Evolutionary conservation across 208 protist species (phyloP).

Genomic region (Tritrichomonas foetus): DNA sequence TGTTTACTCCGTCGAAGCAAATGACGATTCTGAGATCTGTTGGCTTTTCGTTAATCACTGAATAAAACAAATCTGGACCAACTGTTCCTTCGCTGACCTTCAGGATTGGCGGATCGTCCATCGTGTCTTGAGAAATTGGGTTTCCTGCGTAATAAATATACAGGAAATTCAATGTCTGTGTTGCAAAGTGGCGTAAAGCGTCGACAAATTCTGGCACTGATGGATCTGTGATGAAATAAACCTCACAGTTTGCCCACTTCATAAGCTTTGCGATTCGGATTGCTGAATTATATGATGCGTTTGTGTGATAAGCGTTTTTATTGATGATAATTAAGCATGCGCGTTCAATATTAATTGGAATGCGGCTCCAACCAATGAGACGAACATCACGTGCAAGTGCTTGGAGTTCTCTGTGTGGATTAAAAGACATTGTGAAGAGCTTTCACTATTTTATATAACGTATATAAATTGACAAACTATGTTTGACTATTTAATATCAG

Average conservation of each 20-base stretch:
- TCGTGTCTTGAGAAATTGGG: constrained; percentile 19
- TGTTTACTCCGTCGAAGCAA: not conserved
- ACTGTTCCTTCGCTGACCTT: not conserved
- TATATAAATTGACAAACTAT: too few relatives aligned
- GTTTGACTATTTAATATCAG: too few relatives aligned
- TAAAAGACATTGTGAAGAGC: not conserved
- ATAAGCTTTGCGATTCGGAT: not conserved
- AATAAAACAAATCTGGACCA: constrained; percentile 24
- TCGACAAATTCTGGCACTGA: not conserved
- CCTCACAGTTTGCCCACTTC: not conserved
- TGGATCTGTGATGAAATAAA: not conserved
- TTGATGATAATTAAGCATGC: not conserved
- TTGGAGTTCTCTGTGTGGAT: not conserved
- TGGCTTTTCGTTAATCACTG: not conserved
- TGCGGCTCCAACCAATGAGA: not conserved
- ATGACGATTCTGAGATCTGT: not conserved
- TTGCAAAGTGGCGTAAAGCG: not conserved
- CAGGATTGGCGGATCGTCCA: not conserved
- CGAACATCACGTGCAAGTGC: not conserved
- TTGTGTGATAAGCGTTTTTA: not conserved
- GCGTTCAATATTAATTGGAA: constrained; percentile 35
- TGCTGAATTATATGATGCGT: not conserved
- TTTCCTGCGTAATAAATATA: constrained; percentile 37
- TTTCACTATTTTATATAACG: too few relatives aligned
- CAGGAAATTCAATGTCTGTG: not conserved